These are phyloP conservation scores for Cyberlindnera maclurae DNA, from an alignment of 805 yeast species.

Conservation along the genomic window DNA sequence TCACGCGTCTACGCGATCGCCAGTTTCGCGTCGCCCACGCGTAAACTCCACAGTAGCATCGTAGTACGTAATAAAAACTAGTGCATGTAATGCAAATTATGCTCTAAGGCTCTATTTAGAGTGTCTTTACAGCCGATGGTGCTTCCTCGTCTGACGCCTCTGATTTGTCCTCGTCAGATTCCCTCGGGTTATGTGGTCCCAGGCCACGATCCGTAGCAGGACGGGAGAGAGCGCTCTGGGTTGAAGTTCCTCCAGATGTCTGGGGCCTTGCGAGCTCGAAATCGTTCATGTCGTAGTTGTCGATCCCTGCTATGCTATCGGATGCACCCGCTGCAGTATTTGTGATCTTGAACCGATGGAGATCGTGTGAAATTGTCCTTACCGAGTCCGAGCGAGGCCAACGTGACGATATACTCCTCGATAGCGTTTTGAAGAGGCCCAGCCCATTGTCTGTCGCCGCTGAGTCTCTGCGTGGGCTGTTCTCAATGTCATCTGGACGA, in stretches of 20 bases:
- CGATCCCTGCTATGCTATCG: slow-evolving; percentile 40
- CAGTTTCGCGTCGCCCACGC: not conserved
- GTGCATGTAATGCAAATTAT: no score
- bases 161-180: slow-evolving; percentile 1
- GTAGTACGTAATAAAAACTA: no score
- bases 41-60: no score
- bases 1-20: slow-evolving; percentile 1
- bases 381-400: slow-evolving; percentile 19
- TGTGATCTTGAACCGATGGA: slow-evolving; percentile 34
- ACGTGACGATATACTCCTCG: slow-evolving; percentile 10
- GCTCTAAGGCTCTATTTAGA: no score
- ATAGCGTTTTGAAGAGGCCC: slow-evolving; percentile 15
- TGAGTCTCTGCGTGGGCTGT: slow-evolving; percentile 11
- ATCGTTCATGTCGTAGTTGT: slow-evolving; percentile 21
- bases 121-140: no score
- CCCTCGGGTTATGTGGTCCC: not conserved
- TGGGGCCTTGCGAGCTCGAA: slow-evolving; percentile 1
- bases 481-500: slow-evolving; percentile 10
- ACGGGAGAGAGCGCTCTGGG: no score
- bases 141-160: no score
- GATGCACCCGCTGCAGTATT: slow-evolving; percentile 35
- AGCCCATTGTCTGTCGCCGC: slow-evolving; percentile 2
- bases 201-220: no score
- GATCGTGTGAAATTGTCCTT: slow-evolving; percentile 25
- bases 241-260: not conserved